Evolutionary conservation across 2,329 filamentous ascomycete genomes (phyloP).

Genomic region (Botrytis byssoidea): DNA sequence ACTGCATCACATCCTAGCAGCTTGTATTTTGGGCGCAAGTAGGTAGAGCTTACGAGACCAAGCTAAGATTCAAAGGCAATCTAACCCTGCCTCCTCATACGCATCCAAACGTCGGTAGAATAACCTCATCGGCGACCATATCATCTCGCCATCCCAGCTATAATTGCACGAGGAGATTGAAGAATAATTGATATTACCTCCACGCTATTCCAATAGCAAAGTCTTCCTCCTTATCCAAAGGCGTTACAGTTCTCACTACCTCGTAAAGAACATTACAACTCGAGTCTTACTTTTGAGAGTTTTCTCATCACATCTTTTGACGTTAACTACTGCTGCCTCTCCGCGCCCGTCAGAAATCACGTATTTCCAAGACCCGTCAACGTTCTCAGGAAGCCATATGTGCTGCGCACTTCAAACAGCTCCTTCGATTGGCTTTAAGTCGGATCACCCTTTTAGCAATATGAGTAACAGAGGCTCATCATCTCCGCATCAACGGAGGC

Average conservation of each 20-base stretch:
- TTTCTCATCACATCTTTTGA: background rate
- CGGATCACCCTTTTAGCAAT: conserved; percentile 31
- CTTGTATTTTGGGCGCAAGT: conserved; percentile 8
- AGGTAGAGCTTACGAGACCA: conserved; percentile 13
- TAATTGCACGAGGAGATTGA: background rate
- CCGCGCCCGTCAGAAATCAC: background rate
- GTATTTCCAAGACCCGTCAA: background rate
- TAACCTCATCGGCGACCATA: conserved; percentile 14
- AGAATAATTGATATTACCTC: background rate
- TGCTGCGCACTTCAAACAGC: conserved; percentile 29
- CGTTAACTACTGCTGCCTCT: background rate
- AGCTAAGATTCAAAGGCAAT: conserved; percentile 11
- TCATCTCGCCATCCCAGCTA: background rate
- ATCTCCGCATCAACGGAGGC: conserved; percentile 26
- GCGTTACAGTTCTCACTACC: background rate
- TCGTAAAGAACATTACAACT: background rate
- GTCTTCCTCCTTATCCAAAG: background rate
- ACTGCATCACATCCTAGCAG: conserved; percentile 2
- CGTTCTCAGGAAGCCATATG: conserved; percentile 27
- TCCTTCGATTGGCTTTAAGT: conserved; percentile 34
- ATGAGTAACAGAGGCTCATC: conserved; percentile 31
- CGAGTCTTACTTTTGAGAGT: background rate
- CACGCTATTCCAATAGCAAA: background rate
- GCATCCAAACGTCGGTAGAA: background rate
- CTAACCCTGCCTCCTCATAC: background rate